Conservation (phyloP, 140 eudicot species). For the Senecio squalidus region DNA sequence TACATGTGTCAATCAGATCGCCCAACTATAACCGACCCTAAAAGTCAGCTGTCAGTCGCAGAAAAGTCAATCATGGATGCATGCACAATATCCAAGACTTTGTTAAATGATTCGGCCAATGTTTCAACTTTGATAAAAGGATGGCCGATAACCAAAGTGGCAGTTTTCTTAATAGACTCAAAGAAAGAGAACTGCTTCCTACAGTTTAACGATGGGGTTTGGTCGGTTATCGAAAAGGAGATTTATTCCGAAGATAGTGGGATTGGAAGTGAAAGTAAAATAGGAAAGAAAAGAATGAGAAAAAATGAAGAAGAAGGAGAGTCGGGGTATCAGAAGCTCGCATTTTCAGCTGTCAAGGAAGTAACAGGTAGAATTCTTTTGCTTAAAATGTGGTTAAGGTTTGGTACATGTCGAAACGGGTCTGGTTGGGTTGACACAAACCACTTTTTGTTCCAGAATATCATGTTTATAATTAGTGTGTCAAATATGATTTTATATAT, state of each 20-base stretch:
- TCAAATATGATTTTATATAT: background rate
- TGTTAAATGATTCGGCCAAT: conserved; percentile 50
- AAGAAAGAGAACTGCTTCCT: conserved; percentile 57
- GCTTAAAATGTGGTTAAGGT: background rate
- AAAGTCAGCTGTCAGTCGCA: conserved; percentile 55
- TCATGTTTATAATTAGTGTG: background rate
- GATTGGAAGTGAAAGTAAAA: conserved; percentile 33
- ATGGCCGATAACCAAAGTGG: conserved; percentile 67
- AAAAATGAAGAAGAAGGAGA: conserved; percentile 36
- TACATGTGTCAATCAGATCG: conserved; percentile 25
- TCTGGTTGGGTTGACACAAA: background rate
- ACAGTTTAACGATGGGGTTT: conserved; percentile 52
- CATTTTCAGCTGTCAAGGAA: conserved; percentile 53
- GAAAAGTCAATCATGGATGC: conserved; percentile 70
- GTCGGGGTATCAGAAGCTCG: conserved; percentile 36
- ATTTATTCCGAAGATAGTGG: conserved; percentile 22
- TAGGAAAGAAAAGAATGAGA: conserved; percentile 13
- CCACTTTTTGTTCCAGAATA: background rate
- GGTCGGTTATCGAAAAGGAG: conserved; percentile 70
- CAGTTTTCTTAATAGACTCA: conserved; percentile 61
- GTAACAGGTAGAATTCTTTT: conserved; percentile 39
- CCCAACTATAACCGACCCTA: conserved; percentile 24
- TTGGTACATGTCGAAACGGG: background rate
- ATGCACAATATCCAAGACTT: conserved; percentile 46
- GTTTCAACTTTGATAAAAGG: conserved; percentile 28